phyloP scores from a whole-genome alignment of 192 early-diverging fungal species.

The Coemansia sp. region DNA sequence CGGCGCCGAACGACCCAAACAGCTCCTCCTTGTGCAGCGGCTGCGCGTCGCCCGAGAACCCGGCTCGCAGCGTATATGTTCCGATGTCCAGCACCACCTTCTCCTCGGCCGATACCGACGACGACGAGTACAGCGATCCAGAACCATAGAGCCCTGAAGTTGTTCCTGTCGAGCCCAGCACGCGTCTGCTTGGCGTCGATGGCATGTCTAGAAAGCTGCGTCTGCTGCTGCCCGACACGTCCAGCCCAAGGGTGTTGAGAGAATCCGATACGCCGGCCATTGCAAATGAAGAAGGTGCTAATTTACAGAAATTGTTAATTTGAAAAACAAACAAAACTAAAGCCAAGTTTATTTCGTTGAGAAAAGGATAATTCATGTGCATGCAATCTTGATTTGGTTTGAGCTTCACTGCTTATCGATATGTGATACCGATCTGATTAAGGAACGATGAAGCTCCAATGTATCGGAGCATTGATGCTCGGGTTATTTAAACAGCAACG shows the following conservation, averaged over 20 bases:
- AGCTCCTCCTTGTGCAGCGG: slow-evolving; percentile 71
- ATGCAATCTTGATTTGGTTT: too few relatives aligned
- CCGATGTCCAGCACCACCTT: slow-evolving; percentile 87
- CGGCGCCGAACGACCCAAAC: slow-evolving; percentile 25
- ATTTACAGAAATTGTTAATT: too few relatives aligned
- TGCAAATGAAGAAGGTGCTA: neutral
- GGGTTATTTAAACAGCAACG: too few relatives aligned
- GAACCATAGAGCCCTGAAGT: neutral
- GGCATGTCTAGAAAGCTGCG: neutral
- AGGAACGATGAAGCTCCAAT: too few relatives aligned
- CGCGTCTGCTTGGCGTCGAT: neutral
- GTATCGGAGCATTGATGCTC: too few relatives aligned
- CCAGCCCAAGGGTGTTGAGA: neutral
- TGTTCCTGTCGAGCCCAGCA: neutral
- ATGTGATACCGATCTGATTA: too few relatives aligned
- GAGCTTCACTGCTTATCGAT: too few relatives aligned
- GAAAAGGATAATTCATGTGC: too few relatives aligned
- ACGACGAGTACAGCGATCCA: neutral
- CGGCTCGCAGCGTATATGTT: slow-evolving; percentile 76
- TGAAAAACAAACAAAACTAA: too few relatives aligned
- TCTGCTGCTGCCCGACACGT: slow-evolving; percentile 4
- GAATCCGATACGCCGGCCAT: slow-evolving; percentile 3
- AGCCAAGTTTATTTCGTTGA: too few relatives aligned
- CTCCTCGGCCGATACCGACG: slow-evolving; percentile 64
- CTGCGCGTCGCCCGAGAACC: slow-evolving; percentile 79